Base-by-base conservation (phyloP, 2,329 filamentous ascomycete genomes). In the Verticillium nubilum region DNA sequence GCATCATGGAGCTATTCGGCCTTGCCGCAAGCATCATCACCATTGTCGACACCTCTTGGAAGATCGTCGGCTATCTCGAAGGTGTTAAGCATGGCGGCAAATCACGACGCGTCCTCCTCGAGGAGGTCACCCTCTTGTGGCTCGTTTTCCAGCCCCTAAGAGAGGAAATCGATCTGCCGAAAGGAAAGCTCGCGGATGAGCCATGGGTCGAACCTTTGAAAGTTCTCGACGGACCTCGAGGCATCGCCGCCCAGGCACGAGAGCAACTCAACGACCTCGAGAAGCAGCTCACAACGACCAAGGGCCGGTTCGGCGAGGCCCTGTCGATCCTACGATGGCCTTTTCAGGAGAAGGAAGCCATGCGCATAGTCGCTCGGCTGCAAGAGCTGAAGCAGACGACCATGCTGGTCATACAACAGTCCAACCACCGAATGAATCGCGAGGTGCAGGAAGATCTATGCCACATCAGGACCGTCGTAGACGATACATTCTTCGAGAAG, bases 21-120 rank as follows among this genome's bases (percentile, higher is more conserved):
- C n/a, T 58, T 26, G 56, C 28, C n/a, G 42, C 42, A 52, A 58
- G 55, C 37, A 57, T 57, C 35, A 50, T 52, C 33, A 50, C 35
- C 17, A 47, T 52, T 4, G 47, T 52, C 23, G 42, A 52, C 7
- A 53, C 56, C 7, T 29, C 28, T 19, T 52, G 27, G 42, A 33
- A 58, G 28, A 17, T 57, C 12, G 25, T 37, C 5, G 19, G n/a
- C 56, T 58, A 26, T 35, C 56, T 52, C 42, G 28, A 58, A 17
- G 42, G 27, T 19, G 56, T 52, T 17, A 52, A 53, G 25, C n/a
- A 58, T 26, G 56, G 42, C 42, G 28, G 27, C 42, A 52, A 58
- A 12, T 52, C 56, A 15, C 47, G n/a, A 29, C 9, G 28, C 47
- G 35, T 29, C 25, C 42, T 58, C 28, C 56, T 52, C 7, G 28